phyloP scores from a whole-genome alignment of 345 rosid genomes.

The Luvunga scandens region DNA sequence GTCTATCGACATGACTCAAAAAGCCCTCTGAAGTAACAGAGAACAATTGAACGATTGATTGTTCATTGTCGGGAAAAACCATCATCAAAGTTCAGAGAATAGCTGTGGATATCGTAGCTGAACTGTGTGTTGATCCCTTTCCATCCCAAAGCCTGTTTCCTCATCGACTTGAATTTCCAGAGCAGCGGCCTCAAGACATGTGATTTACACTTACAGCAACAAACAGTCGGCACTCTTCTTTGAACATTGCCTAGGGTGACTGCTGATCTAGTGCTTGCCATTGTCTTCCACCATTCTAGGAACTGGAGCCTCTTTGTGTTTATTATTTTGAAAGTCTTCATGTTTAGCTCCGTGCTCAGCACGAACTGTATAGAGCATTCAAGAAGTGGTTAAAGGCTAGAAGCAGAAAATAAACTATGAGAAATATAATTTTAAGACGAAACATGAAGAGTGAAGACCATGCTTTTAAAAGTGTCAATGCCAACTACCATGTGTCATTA shows the following conservation, averaged over 20 bases:
- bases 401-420: neutral
- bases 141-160: conserved; percentile 26
- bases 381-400: neutral
- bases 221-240: conserved; percentile 1
- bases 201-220: conserved; percentile 9
- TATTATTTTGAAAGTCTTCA: conserved; percentile 18
- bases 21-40: neutral
- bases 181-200: conserved; percentile 14
- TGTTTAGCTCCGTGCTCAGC: neutral
- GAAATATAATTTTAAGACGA: neutral
- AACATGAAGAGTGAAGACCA: neutral
- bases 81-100: conserved; percentile 35
- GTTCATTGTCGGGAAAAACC: conserved; percentile 9
- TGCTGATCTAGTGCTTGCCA: conserved; percentile 6
- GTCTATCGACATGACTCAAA: neutral
- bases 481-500: conserved; percentile 13
- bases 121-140: conserved; percentile 16
- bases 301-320: conserved; percentile 22
- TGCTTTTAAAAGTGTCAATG: conserved; percentile 13
- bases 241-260: conserved; percentile 16
- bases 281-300: conserved; percentile 24
- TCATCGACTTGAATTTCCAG: conserved; percentile 23
- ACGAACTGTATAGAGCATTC: neutral
- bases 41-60: neutral
- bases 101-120: conserved; percentile 36